A percentile compares a stretch with the other conserved stretches of the same genome.
Evolutionary conservation across 106 monocot genomes (phyloP).

Genomic region (Allium sativum): DNA sequence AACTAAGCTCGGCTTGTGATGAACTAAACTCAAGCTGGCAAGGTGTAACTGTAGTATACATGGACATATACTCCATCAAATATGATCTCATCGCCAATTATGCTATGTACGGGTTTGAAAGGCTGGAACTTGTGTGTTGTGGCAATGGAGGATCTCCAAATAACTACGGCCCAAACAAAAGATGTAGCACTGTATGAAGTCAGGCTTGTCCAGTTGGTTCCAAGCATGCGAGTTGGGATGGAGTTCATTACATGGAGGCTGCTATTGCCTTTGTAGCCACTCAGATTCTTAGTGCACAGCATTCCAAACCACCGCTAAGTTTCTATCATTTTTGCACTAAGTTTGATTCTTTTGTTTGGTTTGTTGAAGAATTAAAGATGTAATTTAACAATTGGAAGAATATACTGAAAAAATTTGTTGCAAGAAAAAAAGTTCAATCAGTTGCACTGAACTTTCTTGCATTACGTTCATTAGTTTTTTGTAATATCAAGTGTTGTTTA

Average conservation of each 20-base stretch:
- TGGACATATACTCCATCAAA: slow-evolving; percentile 56
- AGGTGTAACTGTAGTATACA: slow-evolving; percentile 48
- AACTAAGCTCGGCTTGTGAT: slow-evolving; percentile 23
- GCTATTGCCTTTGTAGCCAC: slow-evolving; percentile 22
- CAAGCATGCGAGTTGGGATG: slow-evolving; percentile 27
- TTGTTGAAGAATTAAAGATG: too few relatives aligned
- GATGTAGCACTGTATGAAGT: slow-evolving; percentile 15
- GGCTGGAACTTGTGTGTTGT: slow-evolving; percentile 28
- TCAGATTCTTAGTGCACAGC: slow-evolving; percentile 22
- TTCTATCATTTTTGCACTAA: too few relatives aligned
- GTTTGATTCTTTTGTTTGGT: too few relatives aligned
- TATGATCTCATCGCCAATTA: slow-evolving; percentile 53
- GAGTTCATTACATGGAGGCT: slow-evolving; percentile 27
- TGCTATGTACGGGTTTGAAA: slow-evolving; percentile 36
- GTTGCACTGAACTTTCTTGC: too few relatives aligned
- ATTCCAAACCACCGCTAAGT: slow-evolving; percentile 27
- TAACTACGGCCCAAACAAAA: slow-evolving; percentile 18
- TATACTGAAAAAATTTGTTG: too few relatives aligned
- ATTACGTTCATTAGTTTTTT: too few relatives aligned
- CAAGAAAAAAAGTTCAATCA: too few relatives aligned
- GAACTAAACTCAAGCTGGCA: slow-evolving; percentile 27
- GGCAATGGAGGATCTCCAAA: slow-evolving; percentile 31
- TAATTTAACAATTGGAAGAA: too few relatives aligned
- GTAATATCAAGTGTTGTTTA: too few relatives aligned
- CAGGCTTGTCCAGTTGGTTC: slow-evolving; percentile 13